Evolutionary conservation across 805 yeast genomes (phyloP), one percentile per base, ranked within the genome.

Genomic region (Starmerella khaoyaiensis): DNA sequence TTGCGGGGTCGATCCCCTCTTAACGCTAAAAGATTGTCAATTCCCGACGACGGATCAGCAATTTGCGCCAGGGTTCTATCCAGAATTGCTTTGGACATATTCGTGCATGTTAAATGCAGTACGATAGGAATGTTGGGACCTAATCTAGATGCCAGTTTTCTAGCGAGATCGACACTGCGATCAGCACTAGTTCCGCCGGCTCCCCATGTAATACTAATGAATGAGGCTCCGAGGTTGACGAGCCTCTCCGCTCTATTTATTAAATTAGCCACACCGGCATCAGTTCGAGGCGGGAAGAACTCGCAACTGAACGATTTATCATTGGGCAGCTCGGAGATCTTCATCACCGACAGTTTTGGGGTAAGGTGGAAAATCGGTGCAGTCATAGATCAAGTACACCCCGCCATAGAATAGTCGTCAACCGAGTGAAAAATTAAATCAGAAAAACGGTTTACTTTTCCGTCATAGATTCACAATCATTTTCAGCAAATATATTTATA

Each of bases 181-280:
- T 72, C 78, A 32, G 87, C 74, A 8, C 96, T 83, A 4, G 93
- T 75, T 3, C 98, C 98, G 28, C 97, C 97, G 4, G 98, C 97
- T 23, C 97, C 98, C 96, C 97, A 90, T 0, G 99, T 90, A 11
- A 90, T 79, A 3, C 94, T 82, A 37, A 87, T 76, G 56, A 90
- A 93, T 12, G 78, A 62, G 3, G 97, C 97, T 39, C 84, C 86
- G 44, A 90, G 61, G 3, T 79, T 78, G 45, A 81, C 74, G 86
- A 90, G 78, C 52, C 99, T 75, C 52, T 73, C 74, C 60, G 90
- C 72, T 59, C 99, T 78, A 21, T 86, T 83, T 34, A 80, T 64
- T 44, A 90, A 62, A 59, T 90, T 90, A 46, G 79, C 69, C 56
- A 79, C 69, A 48, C 97, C 98, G 53, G 67, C 41, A 10, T 38